Evolutionary conservation across 352 stramenopile genomes (phyloP).

Genomic region (Hyaloperonospora arabidopsidis): DNA sequence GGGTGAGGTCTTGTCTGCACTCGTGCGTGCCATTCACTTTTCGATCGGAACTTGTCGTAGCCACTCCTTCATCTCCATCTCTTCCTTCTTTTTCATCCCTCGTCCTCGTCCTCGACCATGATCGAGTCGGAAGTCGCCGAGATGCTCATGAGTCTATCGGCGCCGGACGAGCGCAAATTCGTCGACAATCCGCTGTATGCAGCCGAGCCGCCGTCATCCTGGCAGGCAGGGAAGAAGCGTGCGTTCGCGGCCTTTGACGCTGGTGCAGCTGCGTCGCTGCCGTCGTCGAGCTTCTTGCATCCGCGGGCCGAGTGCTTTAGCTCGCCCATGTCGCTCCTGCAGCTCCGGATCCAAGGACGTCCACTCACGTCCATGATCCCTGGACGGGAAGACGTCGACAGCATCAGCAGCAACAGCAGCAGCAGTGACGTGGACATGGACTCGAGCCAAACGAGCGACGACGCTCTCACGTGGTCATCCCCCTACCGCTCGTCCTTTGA

Average conservation of each 20-base stretch:
- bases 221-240: conserved; percentile 51
- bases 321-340: conserved; percentile 35
- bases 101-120: conserved; percentile 23
- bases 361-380: conserved; percentile 73
- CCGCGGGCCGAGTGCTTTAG: conserved; percentile 14
- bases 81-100: not conserved
- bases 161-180: conserved; percentile 62
- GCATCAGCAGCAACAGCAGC: conserved; percentile 46
- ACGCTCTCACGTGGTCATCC: conserved; percentile 27
- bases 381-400: conserved; percentile 24
- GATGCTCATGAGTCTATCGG: conserved; percentile 76
- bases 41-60: conserved; percentile 1
- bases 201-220: conserved; percentile 35
- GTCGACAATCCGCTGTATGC: conserved; percentile 51
- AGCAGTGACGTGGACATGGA: conserved; percentile 47
- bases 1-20: no score
- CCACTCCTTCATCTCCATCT: conserved; percentile 8
- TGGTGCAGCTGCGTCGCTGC: conserved; percentile 41
- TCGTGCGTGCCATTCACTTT: no score
- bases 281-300: conserved; percentile 43
- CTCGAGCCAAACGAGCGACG: conserved; percentile 33
- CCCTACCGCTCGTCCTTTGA: conserved; percentile 56
- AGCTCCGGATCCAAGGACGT: conserved; percentile 50
- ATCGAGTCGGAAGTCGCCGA: conserved; percentile 68
- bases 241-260: conserved; percentile 37